Evolutionary conservation across 2,329 filamentous ascomycete species (phyloP).

Genomic region (Ophiosphaerella herpotricha): DNA sequence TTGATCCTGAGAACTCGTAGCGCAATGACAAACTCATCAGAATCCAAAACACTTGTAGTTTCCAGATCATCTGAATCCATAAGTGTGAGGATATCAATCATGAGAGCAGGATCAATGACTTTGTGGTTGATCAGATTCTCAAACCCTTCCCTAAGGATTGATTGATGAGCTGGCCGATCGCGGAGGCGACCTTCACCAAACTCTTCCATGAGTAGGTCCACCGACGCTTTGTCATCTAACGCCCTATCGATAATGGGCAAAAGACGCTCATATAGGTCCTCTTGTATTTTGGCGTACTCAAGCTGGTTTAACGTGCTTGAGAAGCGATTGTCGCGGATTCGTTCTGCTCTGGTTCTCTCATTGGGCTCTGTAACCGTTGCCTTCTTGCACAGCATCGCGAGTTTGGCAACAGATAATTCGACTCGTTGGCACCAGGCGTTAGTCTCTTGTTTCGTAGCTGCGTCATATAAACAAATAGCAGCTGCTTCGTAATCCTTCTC

Average conservation of each 20-base stretch:
- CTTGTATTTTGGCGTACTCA: slow-evolving; percentile 76
- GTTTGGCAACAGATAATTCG: slow-evolving; percentile 85
- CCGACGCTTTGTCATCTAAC: slow-evolving; percentile 77
- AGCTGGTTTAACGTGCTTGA: slow-evolving; percentile 62
- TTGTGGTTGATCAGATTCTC: slow-evolving; percentile 71
- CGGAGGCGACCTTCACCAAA: slow-evolving; percentile 60
- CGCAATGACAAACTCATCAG: slow-evolving; percentile 73
- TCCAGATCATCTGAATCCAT: slow-evolving; percentile 61
- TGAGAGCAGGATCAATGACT: slow-evolving; percentile 62
- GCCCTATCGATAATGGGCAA: slow-evolving; percentile 69
- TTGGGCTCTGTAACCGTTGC: slow-evolving; percentile 52
- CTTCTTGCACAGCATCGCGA: slow-evolving; percentile 59
- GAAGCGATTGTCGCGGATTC: slow-evolving; percentile 36
- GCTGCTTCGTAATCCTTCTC: slow-evolving; percentile 78
- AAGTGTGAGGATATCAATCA: slow-evolving; percentile 80
- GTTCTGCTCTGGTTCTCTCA: slow-evolving; percentile 47
- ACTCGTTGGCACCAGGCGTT: slow-evolving; percentile 93
- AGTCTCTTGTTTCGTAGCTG: slow-evolving; percentile 73
- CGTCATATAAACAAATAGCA: slow-evolving; percentile 68
- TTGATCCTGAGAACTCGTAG: slow-evolving; percentile 61
- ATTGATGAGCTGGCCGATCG: slow-evolving; percentile 68
- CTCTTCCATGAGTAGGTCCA: slow-evolving; percentile 74
- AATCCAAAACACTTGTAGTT: slow-evolving; percentile 51
- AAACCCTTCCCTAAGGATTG: slow-evolving; percentile 73
- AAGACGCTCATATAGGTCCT: slow-evolving; percentile 74